A percentile compares a stretch with the other conserved stretches of the same genome.
Evolutionary conservation across 129 eudicot species (phyloP).

Genomic region (Flaveria brownii): DNA sequence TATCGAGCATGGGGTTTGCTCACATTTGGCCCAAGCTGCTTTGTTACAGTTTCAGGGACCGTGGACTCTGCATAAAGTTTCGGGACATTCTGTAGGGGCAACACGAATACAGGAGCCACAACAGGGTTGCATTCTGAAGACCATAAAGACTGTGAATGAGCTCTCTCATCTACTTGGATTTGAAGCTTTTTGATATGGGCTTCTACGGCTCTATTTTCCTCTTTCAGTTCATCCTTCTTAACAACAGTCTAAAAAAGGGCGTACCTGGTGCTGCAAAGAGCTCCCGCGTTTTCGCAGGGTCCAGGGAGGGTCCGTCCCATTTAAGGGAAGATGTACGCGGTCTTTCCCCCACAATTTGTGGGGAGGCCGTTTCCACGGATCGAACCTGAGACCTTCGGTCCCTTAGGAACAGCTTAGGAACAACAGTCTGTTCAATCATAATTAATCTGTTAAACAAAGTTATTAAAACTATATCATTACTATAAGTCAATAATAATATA

Average conservation of each 20-base stretch:
- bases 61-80: constrained; percentile 34
- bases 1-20: constrained; percentile 82
- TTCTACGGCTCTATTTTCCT: constrained; percentile 59
- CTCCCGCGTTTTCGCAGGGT: too few species aligned
- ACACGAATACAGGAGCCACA: constrained; percentile 47
- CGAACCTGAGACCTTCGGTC: too few species aligned
- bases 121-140: constrained; percentile 24
- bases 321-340: too few species aligned
- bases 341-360: too few species aligned
- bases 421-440: constrained; percentile 52
- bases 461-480: not conserved
- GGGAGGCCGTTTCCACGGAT: too few species aligned
- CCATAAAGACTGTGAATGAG: constrained; percentile 39
- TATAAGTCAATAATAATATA: not conserved
- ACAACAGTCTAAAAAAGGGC: too few species aligned
- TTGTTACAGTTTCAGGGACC: constrained; percentile 24
- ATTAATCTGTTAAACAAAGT: not conserved
- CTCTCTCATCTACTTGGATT: constrained; percentile 48
- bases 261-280: too few species aligned
- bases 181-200: constrained; percentile 56
- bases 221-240: constrained; percentile 68
- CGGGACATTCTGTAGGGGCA: constrained; percentile 54
- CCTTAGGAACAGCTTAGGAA: too few species aligned
- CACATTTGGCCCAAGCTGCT: constrained; percentile 43
- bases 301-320: too few species aligned